Percentiles rank a stretch among this genome's conserved stretches.
phyloP scores from a whole-genome alignment of 2,329 filamentous ascomycete species.

The Bipolaris oryzae region DNA sequence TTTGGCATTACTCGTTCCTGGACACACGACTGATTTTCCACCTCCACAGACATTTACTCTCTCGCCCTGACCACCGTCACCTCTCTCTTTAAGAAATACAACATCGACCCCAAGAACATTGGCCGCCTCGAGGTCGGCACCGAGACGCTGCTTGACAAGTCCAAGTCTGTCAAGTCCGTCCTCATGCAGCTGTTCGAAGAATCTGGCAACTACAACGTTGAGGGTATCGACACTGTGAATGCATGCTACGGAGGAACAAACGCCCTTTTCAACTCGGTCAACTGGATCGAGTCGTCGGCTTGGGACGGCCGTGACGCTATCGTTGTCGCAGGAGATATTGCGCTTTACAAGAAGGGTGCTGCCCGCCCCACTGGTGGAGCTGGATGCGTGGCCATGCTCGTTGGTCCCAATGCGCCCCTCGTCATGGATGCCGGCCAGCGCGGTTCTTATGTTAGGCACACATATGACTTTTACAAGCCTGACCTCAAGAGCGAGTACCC shows the following conservation, averaged over 20 bases:
- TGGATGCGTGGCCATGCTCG: constrained; percentile 61
- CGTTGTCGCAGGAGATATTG: constrained; percentile 60
- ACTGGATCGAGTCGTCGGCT: constrained; percentile 61
- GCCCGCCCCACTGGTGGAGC: constrained; percentile 60
- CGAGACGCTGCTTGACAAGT: constrained; percentile 62
- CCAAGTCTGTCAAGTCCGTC: constrained; percentile 61
- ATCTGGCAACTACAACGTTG: constrained; percentile 60
- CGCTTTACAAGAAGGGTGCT: constrained; percentile 61
- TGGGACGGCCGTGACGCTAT: constrained; percentile 61
- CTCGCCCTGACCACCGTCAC: constrained; percentile 59
- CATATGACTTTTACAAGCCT: constrained; percentile 63
- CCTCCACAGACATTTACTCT: constrained; percentile 58
- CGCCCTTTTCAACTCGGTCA: constrained; percentile 60
- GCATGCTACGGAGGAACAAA: constrained; percentile 63
- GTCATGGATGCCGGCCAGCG: constrained; percentile 58
- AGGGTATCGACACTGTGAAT: constrained; percentile 61
- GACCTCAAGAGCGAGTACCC: constrained; percentile 61
- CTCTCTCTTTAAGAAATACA: constrained; percentile 60
- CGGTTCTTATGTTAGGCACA: constrained; percentile 58
- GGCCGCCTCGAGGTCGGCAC: constrained; percentile 61
- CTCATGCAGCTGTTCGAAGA: constrained; percentile 60
- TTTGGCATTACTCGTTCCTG: background rate
- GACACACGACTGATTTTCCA: constrained; percentile 19
- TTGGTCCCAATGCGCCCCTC: constrained; percentile 58
- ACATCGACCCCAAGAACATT: constrained; percentile 57